Conservation (phyloP, 179 eudicot genomes). For the Beta macrorhiza region DNA sequence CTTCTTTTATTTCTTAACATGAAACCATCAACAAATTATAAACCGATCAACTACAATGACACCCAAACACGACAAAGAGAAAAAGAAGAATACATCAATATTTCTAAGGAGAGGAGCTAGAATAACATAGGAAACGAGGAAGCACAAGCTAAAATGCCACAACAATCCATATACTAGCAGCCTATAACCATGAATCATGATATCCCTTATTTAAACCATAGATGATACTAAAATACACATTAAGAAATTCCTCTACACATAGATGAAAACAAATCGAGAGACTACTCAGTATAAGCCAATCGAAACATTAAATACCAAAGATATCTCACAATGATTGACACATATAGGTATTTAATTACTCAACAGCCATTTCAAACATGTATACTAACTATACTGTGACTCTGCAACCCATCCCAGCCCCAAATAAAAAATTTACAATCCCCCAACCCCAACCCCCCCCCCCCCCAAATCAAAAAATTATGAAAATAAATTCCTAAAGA, state of each 20-base stretch:
- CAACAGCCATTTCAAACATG: too few relatives aligned
- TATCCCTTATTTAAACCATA: not conserved
- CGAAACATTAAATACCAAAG: not conserved
- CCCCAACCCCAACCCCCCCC: too few relatives aligned
- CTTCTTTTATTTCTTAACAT: not conserved
- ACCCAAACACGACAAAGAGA: not conserved
- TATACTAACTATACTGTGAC: too few relatives aligned
- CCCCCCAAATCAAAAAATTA: not conserved
- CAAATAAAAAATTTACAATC: too few relatives aligned
- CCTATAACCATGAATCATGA: not conserved
- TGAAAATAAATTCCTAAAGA: not conserved
- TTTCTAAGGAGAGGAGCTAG: not conserved
- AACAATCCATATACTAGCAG: not conserved
- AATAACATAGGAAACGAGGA: not conserved
- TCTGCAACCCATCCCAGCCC: too few relatives aligned
- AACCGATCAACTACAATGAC: not conserved
- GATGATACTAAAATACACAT: not conserved
- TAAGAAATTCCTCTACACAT: not conserved
- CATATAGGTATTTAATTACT: too few relatives aligned
- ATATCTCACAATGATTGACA: too few relatives aligned
- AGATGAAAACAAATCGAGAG: not conserved
- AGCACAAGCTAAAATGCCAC: not conserved
- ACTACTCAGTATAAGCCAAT: not conserved
- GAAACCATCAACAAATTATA: not conserved
- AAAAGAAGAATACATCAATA: not conserved